Conservation (phyloP, 2,329 filamentous ascomycete species). For the Penicillium sp. region DNA sequence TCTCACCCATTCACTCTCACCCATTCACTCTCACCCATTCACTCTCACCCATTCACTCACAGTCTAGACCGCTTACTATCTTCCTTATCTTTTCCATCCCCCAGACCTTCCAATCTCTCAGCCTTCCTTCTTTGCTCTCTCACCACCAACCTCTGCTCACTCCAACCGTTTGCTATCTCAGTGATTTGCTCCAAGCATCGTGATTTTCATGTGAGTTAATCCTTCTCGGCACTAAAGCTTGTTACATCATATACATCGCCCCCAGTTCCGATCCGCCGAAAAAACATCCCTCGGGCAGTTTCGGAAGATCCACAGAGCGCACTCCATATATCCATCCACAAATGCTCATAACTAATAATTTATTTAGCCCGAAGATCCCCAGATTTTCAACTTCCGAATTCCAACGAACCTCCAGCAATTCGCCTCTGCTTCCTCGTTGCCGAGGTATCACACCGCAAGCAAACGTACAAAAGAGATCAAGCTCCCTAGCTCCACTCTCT, state of each 20-base stretch:
- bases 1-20: neutral
- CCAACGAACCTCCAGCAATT: neutral
- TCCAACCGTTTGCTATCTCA: neutral
- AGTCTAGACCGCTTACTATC: neutral
- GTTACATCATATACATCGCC: conserved; percentile 14
- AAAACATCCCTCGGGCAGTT: conserved; percentile 14
- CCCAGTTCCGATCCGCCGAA: conserved; percentile 15
- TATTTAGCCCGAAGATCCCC: neutral
- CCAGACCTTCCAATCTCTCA: neutral
- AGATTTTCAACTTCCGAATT: neutral
- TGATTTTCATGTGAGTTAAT: conserved; percentile 13
- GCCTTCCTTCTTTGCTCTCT: neutral
- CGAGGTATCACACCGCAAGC: conserved; percentile 4
- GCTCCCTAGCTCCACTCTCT: neutral
- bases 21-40: neutral
- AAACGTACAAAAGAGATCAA: conserved; percentile 1
- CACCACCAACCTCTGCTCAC: neutral
- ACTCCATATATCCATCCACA: neutral
- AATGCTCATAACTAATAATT: neutral
- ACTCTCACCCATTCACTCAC: neutral
- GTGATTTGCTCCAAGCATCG: neutral
- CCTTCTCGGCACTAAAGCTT: neutral
- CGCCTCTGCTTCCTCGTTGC: neutral
- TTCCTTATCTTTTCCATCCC: neutral
- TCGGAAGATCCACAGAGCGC: conserved; percentile 8